These are phyloP conservation scores for Sesbania bispinosa DNA, from an alignment of 306 rosid genomes.

Conservation along the genomic window DNA sequence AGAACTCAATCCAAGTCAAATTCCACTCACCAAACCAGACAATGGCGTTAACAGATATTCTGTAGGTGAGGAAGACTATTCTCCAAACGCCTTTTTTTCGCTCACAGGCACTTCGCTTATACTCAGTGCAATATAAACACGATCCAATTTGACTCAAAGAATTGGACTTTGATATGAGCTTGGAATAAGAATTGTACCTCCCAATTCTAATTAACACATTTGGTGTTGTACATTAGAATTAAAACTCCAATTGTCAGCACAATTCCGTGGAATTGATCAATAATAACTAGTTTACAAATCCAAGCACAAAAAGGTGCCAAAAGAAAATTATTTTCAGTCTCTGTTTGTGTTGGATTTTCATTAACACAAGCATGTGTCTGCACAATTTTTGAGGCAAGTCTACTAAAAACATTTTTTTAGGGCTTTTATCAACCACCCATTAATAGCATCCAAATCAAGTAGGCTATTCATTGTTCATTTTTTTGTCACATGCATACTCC, in stretches of 20 bases:
- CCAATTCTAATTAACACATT: neutral
- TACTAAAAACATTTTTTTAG: neutral
- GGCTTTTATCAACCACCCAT: neutral
- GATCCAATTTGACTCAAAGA: neutral
- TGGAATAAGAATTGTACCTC: neutral
- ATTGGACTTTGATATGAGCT: neutral
- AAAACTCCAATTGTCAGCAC: neutral
- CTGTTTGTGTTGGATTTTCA: neutral
- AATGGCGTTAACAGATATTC: neutral
- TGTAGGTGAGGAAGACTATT: neutral
- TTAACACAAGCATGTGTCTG: neutral
- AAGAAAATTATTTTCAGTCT: neutral
- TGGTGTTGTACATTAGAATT: neutral
- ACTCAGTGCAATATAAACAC: neutral
- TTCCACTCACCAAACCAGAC: neutral
- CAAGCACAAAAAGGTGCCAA: neutral
- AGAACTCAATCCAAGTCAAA: neutral
- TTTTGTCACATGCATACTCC: neutral
- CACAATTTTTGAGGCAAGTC: neutral
- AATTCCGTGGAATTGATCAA: neutral
- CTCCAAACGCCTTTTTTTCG: neutral
- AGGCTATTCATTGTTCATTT: neutral
- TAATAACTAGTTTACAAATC: neutral
- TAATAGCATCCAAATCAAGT: neutral
- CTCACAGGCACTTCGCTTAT: neutral